These are phyloP conservation scores for Metrosideros polymorpha DNA, from an alignment of 441 rosid genomes.

Conservation along the genomic window DNA sequence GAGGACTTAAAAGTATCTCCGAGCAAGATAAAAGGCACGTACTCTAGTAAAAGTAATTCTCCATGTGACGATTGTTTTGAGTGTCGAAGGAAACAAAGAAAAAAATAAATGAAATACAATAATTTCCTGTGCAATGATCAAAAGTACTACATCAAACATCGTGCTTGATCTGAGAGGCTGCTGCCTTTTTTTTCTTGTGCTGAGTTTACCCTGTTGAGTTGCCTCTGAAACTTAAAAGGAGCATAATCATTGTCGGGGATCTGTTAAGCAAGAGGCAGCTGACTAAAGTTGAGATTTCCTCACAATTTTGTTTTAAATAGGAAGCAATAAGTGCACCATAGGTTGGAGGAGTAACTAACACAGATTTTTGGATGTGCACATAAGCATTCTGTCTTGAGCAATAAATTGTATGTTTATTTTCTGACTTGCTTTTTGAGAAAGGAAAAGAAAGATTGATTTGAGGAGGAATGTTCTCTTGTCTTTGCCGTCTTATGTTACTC, in stretches of 20 bases:
- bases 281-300: background rate
- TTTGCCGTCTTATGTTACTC: background rate
- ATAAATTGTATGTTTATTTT: background rate
- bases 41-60: conserved; percentile 24
- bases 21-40: conserved; percentile 40
- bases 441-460: background rate
- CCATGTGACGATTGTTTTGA: conserved; percentile 71
- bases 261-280: background rate
- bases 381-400: background rate
- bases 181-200: background rate
- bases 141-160: background rate
- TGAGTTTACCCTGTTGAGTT: background rate
- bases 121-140: background rate
- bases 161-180: background rate
- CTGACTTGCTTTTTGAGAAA: background rate
- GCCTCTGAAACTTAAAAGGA: background rate
- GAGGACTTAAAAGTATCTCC: conserved; percentile 80
- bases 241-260: background rate
- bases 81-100: conserved; percentile 85
- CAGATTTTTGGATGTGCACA: background rate
- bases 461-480: background rate
- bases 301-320: background rate
- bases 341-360: background rate
- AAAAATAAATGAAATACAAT: conserved; percentile 9
- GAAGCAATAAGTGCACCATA: background rate